phyloP scores from a whole-genome alignment of 1,139 yeast species.

The Scheffersomyces lignicola region DNA sequence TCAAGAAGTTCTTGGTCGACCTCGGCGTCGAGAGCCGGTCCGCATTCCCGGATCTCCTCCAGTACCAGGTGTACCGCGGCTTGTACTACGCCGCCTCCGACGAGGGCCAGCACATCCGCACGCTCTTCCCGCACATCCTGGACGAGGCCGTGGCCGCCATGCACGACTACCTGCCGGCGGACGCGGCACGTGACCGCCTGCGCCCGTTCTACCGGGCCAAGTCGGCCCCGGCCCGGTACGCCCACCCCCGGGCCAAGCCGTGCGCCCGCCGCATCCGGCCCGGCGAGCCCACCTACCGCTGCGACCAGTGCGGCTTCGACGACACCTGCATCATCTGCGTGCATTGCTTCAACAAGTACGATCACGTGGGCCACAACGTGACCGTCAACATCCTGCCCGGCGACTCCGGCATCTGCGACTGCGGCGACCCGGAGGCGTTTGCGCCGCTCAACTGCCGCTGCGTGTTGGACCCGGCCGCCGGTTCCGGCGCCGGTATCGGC shows the following conservation, averaged over 20 bases:
- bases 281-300: conserved; percentile 68
- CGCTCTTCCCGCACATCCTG: conserved; percentile 27
- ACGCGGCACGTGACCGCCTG: conserved; percentile 9
- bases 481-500: conserved; percentile 10
- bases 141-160: conserved; percentile 18
- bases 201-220: conserved; percentile 15
- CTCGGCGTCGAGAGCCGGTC: conserved; percentile 25
- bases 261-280: conserved; percentile 62
- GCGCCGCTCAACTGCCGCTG: conserved; percentile 53
- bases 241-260: conserved; percentile 39
- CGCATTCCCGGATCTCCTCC: conserved; percentile 14
- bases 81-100: conserved; percentile 34
- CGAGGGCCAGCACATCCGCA: conserved; percentile 27
- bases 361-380: conserved; percentile 66
- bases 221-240: conserved; percentile 12
- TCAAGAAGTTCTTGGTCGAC: conserved; percentile 28
- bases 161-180: conserved; percentile 13
- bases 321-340: conserved; percentile 74
- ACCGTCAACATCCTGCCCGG: conserved; percentile 51
- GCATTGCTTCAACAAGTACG: conserved; percentile 65
- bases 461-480: conserved; percentile 10
- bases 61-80: conserved; percentile 22
- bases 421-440: conserved; percentile 91
- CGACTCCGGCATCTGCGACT: conserved; percentile 69
- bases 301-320: conserved; percentile 67